Evolutionary conservation across 225 moss, liverwort and hornwort species (phyloP), one percentile per base, ranked within the genome.

Genomic region (Bryum argenteum): DNA sequence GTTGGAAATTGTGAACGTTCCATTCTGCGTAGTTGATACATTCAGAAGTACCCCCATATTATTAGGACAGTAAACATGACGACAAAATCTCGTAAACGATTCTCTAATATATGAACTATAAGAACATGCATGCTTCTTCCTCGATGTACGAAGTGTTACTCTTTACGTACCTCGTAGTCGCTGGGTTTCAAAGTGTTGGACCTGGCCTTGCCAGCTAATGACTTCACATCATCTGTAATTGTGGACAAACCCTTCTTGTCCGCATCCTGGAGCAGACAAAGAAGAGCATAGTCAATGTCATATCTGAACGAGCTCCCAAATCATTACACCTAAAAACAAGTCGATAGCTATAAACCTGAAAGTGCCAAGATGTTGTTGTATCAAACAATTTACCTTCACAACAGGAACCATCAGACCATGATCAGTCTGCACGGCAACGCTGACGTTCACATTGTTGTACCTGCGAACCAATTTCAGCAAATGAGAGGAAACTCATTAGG

Each of bases 401-500:
- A 93, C 96, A 78, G 96, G 96, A 58, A 97, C 89, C 93, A 90
- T 88, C 77, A 91, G 74, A 41, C 93, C 93, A 63, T 86, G 71
- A 40, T 94, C 93, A 69, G 96, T 92, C 73, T 97, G 91, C 63
- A 97, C 89, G 18, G 91, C 90, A 76, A 97, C 90, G 83, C 93
- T 82, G 28, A 97, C 72, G 62, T 97, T 94, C 75, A 97, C 91
- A 77, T 89, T 90, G 41, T 91, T 74, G 71, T 89, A 90, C 84
- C 92, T 92, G 84, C 67, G 43, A 58, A 70, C 45, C 71, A 66
- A 66, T n/a, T 45, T 52, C 71, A 77, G 14, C 58, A 38, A 44
- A 69, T 28, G 28, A 28, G 2, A 28, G 5, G 28, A 53, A 63
- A 28, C 8, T 5, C 12, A 10, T 82, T 52, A 73, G 69, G 37